Percentiles rank a stretch among this genome's conserved stretches.
These are phyloP conservation scores for Taiozyma sp. DNA, from an alignment of 1,139 yeast species.

Conservation along the genomic window DNA sequence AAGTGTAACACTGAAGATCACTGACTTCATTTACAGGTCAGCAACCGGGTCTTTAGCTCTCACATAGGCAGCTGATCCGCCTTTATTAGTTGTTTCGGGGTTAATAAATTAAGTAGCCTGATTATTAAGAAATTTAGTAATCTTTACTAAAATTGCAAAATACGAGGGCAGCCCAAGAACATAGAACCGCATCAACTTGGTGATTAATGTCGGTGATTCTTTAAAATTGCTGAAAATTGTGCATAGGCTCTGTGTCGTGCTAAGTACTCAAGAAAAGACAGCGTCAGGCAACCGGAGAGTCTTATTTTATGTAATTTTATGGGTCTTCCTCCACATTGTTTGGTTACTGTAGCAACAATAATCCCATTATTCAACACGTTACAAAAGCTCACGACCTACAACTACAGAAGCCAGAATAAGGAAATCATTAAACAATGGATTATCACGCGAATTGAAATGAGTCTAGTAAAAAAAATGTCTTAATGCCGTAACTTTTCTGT, in stretches of 20 bases:
- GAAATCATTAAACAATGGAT: background rate
- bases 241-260: no score
- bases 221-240: no score
- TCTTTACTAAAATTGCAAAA: background rate
- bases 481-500: background rate
- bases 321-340: no score
- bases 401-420: background rate
- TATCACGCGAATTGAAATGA: background rate
- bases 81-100: background rate
- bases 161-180: no score
- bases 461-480: background rate
- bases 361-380: background rate
- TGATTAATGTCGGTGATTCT: background rate
- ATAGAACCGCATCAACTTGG: no score
- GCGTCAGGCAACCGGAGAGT: no score
- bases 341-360: background rate
- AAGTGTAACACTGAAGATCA: constrained; percentile 3
- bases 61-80: background rate
- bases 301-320: no score
- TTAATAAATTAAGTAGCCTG: background rate
- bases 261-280: no score
- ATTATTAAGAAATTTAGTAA: background rate
- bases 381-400: background rate
- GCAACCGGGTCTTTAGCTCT: background rate
- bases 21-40: background rate